Conservation (phyloP, 805 yeast species). For the Starmerella gropengiesseri region DNA sequence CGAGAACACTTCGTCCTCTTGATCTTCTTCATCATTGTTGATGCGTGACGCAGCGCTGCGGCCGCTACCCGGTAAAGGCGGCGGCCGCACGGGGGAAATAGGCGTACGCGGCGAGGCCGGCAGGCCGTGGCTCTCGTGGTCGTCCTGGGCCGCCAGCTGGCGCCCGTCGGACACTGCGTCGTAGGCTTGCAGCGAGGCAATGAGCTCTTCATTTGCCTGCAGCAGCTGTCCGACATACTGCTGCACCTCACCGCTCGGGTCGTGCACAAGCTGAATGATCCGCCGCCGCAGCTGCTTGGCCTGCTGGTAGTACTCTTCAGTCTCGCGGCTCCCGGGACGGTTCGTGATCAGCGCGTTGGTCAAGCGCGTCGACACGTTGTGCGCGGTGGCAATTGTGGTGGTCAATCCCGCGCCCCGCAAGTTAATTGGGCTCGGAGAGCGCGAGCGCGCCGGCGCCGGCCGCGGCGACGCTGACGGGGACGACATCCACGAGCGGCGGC, state of each 20-base stretch:
- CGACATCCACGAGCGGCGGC: not conserved
- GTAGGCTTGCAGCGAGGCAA: conserved; percentile 55
- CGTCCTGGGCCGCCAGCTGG: conserved; percentile 9
- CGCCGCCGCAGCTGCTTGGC: conserved; percentile 71
- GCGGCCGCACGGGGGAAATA: conserved; percentile 23
- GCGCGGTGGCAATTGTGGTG: conserved; percentile 34
- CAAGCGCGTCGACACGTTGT: conserved; percentile 61
- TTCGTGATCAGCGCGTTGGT: conserved; percentile 43
- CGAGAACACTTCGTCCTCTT: conserved; percentile 7
- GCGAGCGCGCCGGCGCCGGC: conserved; percentile 5
- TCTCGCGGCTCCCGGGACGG: conserved; percentile 49
- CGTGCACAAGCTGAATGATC: conserved; percentile 70
- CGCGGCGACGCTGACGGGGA: not conserved
- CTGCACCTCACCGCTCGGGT: conserved; percentile 55
- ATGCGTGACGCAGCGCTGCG: no score
- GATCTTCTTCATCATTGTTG: conserved; percentile 16
- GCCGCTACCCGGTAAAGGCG: no score
- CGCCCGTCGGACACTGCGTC: conserved; percentile 35
- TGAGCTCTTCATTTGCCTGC: conserved; percentile 83
- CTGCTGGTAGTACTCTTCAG: conserved; percentile 45
- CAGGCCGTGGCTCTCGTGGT: conserved; percentile 35
- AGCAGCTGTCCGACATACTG: conserved; percentile 80
- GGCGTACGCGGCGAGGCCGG: conserved; percentile 28
- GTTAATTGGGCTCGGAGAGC: conserved; percentile 22
- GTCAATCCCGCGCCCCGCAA: conserved; percentile 22